Evolutionary conservation across 352 stramenopile species (phyloP), one percentile per base, ranked within the genome.

Genomic region (Globisporangium parvum): DNA sequence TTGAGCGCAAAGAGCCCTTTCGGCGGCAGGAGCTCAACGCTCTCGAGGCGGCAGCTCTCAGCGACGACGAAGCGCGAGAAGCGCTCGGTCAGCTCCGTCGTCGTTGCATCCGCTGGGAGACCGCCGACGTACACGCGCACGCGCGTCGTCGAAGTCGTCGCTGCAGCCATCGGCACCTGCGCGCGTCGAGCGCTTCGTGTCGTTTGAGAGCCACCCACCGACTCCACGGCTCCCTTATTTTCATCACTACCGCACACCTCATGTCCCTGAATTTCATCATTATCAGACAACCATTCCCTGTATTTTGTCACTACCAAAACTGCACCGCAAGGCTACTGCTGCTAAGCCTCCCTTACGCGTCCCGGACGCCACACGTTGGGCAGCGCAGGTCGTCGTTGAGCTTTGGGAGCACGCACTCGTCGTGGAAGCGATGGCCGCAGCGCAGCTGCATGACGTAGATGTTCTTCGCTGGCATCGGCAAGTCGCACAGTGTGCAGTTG

Each of bases 391-490:
- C 51, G 51, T 81, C 65, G 52, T 88, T 91, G 40, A 88, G 65
- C 57, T 80, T 84, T 21, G 64, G 57, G 2, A 86, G 58, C 28
- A 83, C 68, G 59, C 77, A 87, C 51, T 87, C 75, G 60, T 91
- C 77, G 62, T 91, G 77, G 63, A 88, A 88, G 23, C 70, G 65
- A 42, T 88, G 77, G 28, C 75, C 77, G 39, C 77, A 91, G n/a
- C 21, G 46, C 14, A 91, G 46, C 18, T 61, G 71, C 58, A 70
- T 73, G 40, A 78, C 66, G 45, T 78, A 71, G 23, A 62, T 65
- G 17, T 64, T 57, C 26, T 63, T 65, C 2, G 24, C n/a, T 0
- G 46, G 51, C 41, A 71, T 63, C 41, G 66, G 39, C 52, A 46
- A 61, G 33, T 44, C 37, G 51, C 66, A 77, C 18, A 74, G 24